These are phyloP conservation scores for Tricholoma saponaceum DNA, from an alignment of 768 basidiomycete genomes.

Conservation along the genomic window DNA sequence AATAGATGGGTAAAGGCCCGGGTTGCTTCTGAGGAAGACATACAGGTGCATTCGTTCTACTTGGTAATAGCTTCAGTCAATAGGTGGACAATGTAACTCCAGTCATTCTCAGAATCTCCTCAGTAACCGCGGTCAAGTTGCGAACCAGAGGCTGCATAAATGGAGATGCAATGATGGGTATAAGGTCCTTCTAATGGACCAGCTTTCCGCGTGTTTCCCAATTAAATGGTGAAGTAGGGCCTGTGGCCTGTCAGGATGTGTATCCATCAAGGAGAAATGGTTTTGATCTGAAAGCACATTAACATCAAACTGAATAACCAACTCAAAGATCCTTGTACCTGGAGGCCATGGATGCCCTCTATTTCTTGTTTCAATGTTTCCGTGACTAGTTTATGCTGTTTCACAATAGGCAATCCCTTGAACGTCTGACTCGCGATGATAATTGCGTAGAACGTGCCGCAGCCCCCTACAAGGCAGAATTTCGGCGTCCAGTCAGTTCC, in stretches of 20 bases:
- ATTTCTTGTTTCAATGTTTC: constrained; percentile 86
- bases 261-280: neutral
- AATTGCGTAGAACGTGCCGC: constrained; percentile 96
- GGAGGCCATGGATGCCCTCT: constrained; percentile 86
- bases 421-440: constrained; percentile 82
- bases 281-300: neutral
- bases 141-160: neutral
- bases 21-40: neutral
- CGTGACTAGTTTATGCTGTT: constrained; percentile 92
- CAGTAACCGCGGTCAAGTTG: neutral
- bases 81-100: neutral
- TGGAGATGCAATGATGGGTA: neutral
- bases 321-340: constrained; percentile 46
- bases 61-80: neutral
- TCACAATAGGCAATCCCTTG: constrained; percentile 80
- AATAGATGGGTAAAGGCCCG: neutral
- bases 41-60: neutral
- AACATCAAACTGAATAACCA: neutral
- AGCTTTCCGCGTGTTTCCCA: neutral
- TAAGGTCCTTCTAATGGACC: neutral
- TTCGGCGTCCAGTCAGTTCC: neutral
- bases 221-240: neutral
- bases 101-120: neutral
- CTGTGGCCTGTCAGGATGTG: neutral
- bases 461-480: constrained; percentile 64